Percentiles rank a stretch among this genome's conserved stretches.
phyloP scores from a whole-genome alignment of 305 asterid genomes.

The Fraxinus angustifolia region DNA sequence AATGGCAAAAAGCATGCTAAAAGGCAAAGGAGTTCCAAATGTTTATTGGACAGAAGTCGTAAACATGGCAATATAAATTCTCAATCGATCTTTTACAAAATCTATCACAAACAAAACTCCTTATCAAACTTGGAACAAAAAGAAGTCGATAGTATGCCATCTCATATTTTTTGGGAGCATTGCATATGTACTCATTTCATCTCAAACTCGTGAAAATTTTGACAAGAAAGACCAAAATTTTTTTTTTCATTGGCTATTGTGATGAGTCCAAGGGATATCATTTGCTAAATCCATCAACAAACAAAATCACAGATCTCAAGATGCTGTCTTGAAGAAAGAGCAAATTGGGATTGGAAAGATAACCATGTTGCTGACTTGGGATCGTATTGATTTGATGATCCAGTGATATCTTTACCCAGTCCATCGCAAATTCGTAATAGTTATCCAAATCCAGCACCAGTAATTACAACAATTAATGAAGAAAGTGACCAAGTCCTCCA shows the following conservation, averaged over 20 bases:
- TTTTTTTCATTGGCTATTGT: neutral
- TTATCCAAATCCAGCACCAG: neutral
- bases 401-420: neutral
- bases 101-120: neutral
- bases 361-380: neutral
- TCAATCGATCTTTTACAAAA: slow-evolving; percentile 7
- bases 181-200: neutral
- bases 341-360: neutral
- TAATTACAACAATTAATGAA: neutral
- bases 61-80: neutral
- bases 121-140: neutral
- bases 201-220: neutral
- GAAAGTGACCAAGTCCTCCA: neutral
- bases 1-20: slow-evolving; percentile 14
- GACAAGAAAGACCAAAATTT: neutral
- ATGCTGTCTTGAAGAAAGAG: neutral
- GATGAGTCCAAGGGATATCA: neutral
- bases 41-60: slow-evolving; percentile 1
- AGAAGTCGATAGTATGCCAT: neutral
- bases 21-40: neutral
- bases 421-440: neutral
- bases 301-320: neutral
- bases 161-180: slow-evolving; percentile 1
- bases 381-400: neutral
- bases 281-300: neutral